Percentiles rank a stretch among this genome's conserved stretches.
Conservation (phyloP, 2,329 filamentous ascomycete genomes). For the Myriosclerotinia scirpicola region DNA sequence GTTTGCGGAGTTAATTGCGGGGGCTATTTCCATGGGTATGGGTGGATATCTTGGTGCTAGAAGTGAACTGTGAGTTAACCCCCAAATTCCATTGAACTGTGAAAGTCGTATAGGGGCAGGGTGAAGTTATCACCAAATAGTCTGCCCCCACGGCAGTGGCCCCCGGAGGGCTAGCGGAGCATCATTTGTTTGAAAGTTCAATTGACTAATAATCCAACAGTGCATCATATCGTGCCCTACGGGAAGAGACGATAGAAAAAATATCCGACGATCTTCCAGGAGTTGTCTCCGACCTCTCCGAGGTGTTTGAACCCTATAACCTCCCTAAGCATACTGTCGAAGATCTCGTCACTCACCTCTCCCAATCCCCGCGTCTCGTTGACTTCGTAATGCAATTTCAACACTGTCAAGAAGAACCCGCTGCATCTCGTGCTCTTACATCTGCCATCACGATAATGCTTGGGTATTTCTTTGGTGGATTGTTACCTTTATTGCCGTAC, state of each 20-base stretch:
- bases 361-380: conserved; percentile 39
- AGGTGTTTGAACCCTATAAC: conserved; percentile 42
- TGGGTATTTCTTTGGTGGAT: conserved; percentile 57
- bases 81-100: background rate
- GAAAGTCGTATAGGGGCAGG: no score
- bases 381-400: conserved; percentile 45
- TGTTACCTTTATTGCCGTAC: conserved; percentile 58
- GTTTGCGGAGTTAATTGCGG: conserved; percentile 60
- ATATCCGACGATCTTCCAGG: conserved; percentile 34
- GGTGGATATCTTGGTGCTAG: conserved; percentile 59
- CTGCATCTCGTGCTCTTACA: conserved; percentile 38
- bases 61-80: conserved; percentile 44
- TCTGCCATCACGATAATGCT: conserved; percentile 56
- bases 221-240: conserved; percentile 39
- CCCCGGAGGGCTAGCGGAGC: background rate
- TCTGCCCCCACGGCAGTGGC: background rate
- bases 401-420: conserved; percentile 38
- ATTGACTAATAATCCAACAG: conserved; percentile 32
- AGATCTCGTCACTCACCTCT: conserved; percentile 42
- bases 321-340: conserved; percentile 37
- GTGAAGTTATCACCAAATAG: background rate
- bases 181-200: background rate
- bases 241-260: conserved; percentile 35
- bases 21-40: conserved; percentile 62
- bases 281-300: conserved; percentile 38